Evolutionary conservation across 352 stramenopile species (phyloP).

Genomic region (Globisporangium abappressorium): DNA sequence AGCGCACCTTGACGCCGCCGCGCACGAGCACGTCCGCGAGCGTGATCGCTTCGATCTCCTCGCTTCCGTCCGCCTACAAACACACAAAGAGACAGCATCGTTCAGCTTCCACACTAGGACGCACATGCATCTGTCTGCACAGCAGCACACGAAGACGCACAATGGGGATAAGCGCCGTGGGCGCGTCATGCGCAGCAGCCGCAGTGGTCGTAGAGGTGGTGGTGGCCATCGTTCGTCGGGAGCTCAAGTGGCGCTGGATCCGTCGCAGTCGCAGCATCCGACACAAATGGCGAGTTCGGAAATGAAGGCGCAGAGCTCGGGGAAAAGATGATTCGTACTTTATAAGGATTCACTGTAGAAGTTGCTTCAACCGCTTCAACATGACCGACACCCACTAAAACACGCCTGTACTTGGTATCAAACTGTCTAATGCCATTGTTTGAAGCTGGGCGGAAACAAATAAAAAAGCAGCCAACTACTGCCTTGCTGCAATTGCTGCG

Average conservation of each 20-base stretch:
- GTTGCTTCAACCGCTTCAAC: not conserved
- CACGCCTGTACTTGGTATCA: too few species aligned
- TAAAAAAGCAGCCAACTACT: not conserved
- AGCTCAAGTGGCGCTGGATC: constrained; percentile 6
- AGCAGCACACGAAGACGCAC: constrained; percentile 9
- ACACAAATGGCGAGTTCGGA: too few species aligned
- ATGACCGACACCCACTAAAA: not conserved
- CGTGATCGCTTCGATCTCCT: constrained; percentile 82
- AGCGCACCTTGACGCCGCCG: constrained; percentile 45
- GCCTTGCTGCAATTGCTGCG: not conserved
- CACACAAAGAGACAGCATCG: not conserved
- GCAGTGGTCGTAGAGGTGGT: not conserved
- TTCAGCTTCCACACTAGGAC: not conserved
- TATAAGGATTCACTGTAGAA: not conserved
- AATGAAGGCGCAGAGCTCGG: not conserved
- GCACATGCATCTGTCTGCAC: not conserved
- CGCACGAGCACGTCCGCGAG: constrained; percentile 71
- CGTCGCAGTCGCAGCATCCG: constrained; percentile 3
- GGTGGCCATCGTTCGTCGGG: constrained; percentile 7
- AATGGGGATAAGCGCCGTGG: constrained; percentile 32
- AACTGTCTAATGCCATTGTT: too few species aligned
- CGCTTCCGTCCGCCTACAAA: constrained; percentile 70
- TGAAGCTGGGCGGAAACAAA: not conserved
- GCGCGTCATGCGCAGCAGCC: not conserved
- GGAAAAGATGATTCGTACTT: not conserved